Base-by-base conservation (phyloP, 2,329 filamentous ascomycete genomes). In the Pseudocercospora macadamiae region DNA sequence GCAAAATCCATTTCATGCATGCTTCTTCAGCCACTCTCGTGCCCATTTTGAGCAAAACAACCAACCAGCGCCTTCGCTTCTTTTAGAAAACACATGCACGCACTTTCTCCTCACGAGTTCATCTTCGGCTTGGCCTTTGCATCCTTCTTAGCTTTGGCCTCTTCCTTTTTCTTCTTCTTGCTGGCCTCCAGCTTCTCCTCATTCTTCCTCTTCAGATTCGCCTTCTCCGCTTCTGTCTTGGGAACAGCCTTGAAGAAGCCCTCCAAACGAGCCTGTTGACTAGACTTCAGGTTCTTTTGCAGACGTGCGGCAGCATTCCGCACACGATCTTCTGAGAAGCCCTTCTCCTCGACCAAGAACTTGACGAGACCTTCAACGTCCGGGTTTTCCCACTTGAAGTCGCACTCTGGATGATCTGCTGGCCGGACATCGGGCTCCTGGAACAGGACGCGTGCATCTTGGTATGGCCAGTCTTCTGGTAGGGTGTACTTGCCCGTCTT, bases 371-470 rank as follows among this genome's bases (percentile, higher is more conserved):
- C 93, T 2, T 97, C 92, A 1, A 95, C 82, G 69, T 99, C 93
- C 3, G 95, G 95, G 60, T 88, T 88, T 44, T 97, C 92, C 95
- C 96, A 99, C 76, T 96, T 97, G 82, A 97, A 96, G 73, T 99
- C 92, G 75, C 93, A 97, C 10, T 91, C 86, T 0, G 90, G 86
- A 69, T 96, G 85, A 66, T 96, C 90, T 21, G 93, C 92, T 44
- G 84, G 75, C 32, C 89, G 88, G 23, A 99, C 93, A 67, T 97
- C 92, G 0, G 95, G 95, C 68, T 93, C 83, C 72, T 96, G 88
- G 80, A 99, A 97, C 25, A 99, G 86, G 16, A 92, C 86, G 37
- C 96, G 90, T 6, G 95, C 96, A 70, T 99, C 93, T 68, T 89
- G 82, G 75, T 89, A 99, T 0, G 95, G 95, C 93, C 95, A 99